These are phyloP conservation scores for Ilex paraguariensis DNA, from an alignment of 305 asterid species.

Conservation along the genomic window DNA sequence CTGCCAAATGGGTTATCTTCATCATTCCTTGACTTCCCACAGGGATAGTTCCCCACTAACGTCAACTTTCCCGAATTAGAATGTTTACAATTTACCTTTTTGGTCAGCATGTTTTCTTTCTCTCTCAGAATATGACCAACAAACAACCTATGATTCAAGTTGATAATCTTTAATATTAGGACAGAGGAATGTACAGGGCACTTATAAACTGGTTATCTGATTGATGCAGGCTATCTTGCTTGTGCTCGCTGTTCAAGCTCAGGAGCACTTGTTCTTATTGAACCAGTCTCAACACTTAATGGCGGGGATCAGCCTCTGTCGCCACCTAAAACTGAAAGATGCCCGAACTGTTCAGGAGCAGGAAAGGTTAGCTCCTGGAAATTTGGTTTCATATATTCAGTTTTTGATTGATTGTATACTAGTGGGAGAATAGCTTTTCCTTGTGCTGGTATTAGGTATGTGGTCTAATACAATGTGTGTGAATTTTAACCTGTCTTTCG, in stretches of 20 bases:
- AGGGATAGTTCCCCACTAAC: too few species aligned
- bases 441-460: too few species aligned
- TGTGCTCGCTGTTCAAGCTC: slow-evolving; percentile 92
- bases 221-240: slow-evolving; percentile 80
- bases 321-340: slow-evolving; percentile 80
- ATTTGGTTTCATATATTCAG: neutral
- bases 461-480: too few species aligned
- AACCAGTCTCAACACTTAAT: slow-evolving; percentile 57
- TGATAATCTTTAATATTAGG: too few species aligned
- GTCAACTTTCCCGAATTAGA: too few species aligned
- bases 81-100: too few species aligned
- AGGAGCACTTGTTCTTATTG: slow-evolving; percentile 75
- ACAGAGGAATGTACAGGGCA: slow-evolving; percentile 3
- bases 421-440: too few species aligned
- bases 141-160: too few species aligned
- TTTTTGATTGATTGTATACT: neutral
- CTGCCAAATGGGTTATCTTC: too few species aligned
- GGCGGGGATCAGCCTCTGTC: slow-evolving; percentile 52
- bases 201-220: slow-evolving; percentile 6
- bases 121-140: neutral
- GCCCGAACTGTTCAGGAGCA: slow-evolving; percentile 83
- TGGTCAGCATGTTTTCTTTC: neutral
- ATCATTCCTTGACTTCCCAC: too few species aligned
- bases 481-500: too few species aligned
- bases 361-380: slow-evolving; percentile 59